Evolutionary conservation across 2,329 filamentous ascomycete genomes (phyloP), one percentile per base, ranked within the genome.

Genomic region (Massarina eburnea): DNA sequence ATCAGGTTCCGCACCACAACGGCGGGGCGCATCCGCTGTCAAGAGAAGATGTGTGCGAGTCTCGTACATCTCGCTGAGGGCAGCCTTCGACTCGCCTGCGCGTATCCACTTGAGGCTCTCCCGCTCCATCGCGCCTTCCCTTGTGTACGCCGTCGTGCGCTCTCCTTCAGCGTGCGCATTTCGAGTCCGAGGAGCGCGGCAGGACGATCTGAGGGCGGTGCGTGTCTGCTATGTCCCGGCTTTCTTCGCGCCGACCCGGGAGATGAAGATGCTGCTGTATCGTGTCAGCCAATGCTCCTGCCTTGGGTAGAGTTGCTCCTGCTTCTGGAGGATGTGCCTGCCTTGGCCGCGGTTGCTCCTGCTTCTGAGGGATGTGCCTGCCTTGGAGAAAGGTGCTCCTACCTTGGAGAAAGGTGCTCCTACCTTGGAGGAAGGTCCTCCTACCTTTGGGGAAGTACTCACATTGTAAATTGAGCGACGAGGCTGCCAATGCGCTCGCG

Each of bases 71-170:
- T 82, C 78, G 2, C 65, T 61, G 1, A 57, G 45, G 0, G 71
- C 70, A 2, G 51, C 59, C 8, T 64, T 54, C 0, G 70, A 68
- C 27, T 68, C 64, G 19, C 71, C 70, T 1, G 71, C 76, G n/a
- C 79, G 73, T 45, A 81, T 76, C 77, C 77, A 81, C 43, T 67
- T 64, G 2, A 81, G 67, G 48, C 73, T 77, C 36, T 66, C 58
- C 70, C 4, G 78, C 77, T 55, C 86, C 78, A n/a, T 85, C 81
- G 71, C 82, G 82, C 0, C 80, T 75, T 49, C 82, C 83, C 52
- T 82, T 76, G 76, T 8, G 84, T 84, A 3, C 88, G 72, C 84
- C 84, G 88, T 32, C 85, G 76, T 1, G 84, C 84, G 39, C 75
- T 84, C 22, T 61, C 50, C n/a, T 53, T 50, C 4, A 61, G 43